A percentile compares a stretch with the other conserved stretches of the same genome.
phyloP scores from a whole-genome alignment of 192 early-diverging fungal species.

The Lobosporangium transversale region DNA sequence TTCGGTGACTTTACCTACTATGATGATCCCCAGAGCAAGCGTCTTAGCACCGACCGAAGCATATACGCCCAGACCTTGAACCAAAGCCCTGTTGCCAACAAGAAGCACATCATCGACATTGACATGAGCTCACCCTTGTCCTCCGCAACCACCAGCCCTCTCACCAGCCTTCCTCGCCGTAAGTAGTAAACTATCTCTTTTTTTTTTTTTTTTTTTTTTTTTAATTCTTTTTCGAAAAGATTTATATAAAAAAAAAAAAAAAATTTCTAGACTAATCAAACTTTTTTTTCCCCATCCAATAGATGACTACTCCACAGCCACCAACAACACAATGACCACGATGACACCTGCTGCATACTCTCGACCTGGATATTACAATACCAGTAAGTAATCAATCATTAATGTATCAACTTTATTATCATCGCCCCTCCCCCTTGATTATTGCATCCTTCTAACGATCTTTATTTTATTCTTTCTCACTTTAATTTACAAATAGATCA shows the following conservation, averaged over 20 bases:
- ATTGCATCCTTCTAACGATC: background rate
- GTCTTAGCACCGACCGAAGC: conserved; percentile 13
- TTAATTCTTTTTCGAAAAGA: too few species aligned
- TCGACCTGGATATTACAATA: conserved; percentile 38
- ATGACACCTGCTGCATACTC: conserved; percentile 21
- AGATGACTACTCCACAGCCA: conserved; percentile 32
- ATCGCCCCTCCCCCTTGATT: too few species aligned
- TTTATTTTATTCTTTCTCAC: too few species aligned
- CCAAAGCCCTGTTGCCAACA: conserved; percentile 22
- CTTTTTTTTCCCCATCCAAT: conserved; percentile 6
- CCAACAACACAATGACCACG: background rate
- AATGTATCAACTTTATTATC: too few species aligned
- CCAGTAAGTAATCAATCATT: conserved; percentile 17
- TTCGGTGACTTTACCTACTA: conserved; percentile 58
- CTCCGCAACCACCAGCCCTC: conserved; percentile 1
- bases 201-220: too few species aligned
- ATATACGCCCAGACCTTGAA: conserved; percentile 24
- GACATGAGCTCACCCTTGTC: conserved; percentile 20
- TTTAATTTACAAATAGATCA: conserved; percentile 20
- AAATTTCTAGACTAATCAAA: too few species aligned
- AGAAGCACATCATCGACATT: conserved; percentile 30
- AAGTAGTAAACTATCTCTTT: too few species aligned
- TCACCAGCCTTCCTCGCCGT: conserved; percentile 21
- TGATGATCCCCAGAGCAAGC: conserved; percentile 31
- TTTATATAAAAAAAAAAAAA: too few species aligned